Conservation (phyloP, 495 filamentous ascomycete species). For the Cercophora scortea region DNA sequence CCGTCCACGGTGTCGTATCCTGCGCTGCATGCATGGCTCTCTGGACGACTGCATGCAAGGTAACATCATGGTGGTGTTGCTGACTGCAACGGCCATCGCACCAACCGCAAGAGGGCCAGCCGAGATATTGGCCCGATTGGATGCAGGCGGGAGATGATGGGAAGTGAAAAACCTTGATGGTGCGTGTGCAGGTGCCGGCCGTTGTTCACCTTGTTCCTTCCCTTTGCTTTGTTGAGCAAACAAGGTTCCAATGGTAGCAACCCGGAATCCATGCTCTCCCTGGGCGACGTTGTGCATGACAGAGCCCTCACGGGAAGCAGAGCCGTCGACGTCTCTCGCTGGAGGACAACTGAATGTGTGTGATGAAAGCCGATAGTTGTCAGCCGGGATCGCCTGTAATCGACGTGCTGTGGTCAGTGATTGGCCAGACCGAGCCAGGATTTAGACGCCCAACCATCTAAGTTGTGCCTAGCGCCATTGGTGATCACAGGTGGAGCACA, state of each 20-base stretch:
- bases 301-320: neutral
- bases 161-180: neutral
- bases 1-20: neutral
- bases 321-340: neutral
- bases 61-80: no score
- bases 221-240: no score
- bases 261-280: neutral
- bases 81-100: no score
- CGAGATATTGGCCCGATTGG: no score
- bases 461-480: slow-evolving; percentile 8
- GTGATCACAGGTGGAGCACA: slow-evolving; percentile 21
- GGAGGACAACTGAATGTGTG: slow-evolving; percentile 2
- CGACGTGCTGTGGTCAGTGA: slow-evolving; percentile 13
- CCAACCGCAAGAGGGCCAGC: no score
- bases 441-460: slow-evolving; percentile 37
- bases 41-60: neutral
- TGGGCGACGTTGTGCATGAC: neutral
- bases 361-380: slow-evolving; percentile 15
- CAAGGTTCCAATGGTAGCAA: no score
- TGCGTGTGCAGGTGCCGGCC: no score
- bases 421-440: slow-evolving; percentile 26
- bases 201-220: no score
- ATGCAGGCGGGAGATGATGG: neutral
- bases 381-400: slow-evolving; percentile 10
- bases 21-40: slow-evolving; percentile 2